phyloP scores from a whole-genome alignment of 2,329 filamentous ascomycete genomes.

The Fusarium irregulare region DNA sequence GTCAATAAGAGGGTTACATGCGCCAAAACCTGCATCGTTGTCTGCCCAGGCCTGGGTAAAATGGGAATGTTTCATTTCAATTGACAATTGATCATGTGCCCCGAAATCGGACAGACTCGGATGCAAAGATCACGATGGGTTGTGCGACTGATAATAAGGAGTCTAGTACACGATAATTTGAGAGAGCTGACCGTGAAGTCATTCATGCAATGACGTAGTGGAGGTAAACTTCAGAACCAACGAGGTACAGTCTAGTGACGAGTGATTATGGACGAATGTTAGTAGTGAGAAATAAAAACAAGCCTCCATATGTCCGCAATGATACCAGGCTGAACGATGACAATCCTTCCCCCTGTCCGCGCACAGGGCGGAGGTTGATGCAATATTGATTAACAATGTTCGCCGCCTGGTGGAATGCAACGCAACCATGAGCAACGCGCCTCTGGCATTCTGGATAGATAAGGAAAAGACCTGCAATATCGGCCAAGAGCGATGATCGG shows the following conservation, averaged over 20 bases:
- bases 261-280: neutral
- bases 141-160: conserved; percentile 3
- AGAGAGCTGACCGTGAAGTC: conserved; percentile 1
- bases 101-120: conserved; percentile 31
- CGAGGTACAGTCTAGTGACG: neutral
- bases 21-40: conserved; percentile 6
- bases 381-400: conserved; percentile 5
- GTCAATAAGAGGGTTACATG: conserved; percentile 21
- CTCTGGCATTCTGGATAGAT: conserved; percentile 21
- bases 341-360: conserved; percentile 20
- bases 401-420: conserved; percentile 29
- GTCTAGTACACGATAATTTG: neutral
- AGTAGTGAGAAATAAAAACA: neutral
- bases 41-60: conserved; percentile 2
- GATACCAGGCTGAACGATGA: conserved; percentile 8
- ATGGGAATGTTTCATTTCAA: conserved; percentile 11
- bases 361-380: conserved; percentile 4
- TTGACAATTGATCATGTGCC: conserved; percentile 27
- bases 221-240: neutral
- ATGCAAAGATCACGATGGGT: conserved; percentile 4
- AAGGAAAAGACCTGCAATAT: conserved; percentile 24
- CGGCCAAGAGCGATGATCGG: conserved; percentile 27
- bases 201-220: conserved; percentile 22
- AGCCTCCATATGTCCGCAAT: conserved; percentile 16
- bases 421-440: conserved; percentile 7